Evolutionary conservation across 2,329 filamentous ascomycete species (phyloP), one percentile per base, ranked within the genome.

Genomic region (Aspergillus fumigatiaffinis): DNA sequence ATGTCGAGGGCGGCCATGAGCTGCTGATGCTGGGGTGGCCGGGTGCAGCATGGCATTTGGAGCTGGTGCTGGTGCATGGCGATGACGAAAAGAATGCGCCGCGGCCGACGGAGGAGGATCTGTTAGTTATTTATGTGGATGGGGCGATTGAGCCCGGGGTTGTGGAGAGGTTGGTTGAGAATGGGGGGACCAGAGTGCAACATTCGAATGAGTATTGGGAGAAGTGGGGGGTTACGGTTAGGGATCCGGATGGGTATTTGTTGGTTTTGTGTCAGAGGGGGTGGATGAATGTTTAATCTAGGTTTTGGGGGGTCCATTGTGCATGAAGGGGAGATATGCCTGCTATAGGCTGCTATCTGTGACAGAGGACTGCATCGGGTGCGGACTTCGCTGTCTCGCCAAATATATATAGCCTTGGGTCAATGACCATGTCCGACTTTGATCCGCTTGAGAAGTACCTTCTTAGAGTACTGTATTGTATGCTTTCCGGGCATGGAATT

Each of bases 171-270:
- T 46, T 46, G 21, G 5, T 46, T 12, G 42, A 46, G 1, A 60
- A 60, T 4, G 77, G 76, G 1, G 74, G 75, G 41, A 53, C 49
- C 12, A 59, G 71, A 1, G 75, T 79, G 26, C 58, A 63, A 26
- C 75, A 73, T 59, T 73, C 71, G 58, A 80, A 79, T 58, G 75
- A 76, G 5, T 80, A 77, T 55, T 80, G 77, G 77, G 76, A 79
- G 55, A 64, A 66, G 3, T 74, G 68, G 60, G 78, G 77, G 20
- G 76, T 71, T 68, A 79, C 78, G 4, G 76, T 73, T 66, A 76
- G 76, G 53, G 77, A 80, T 63, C 66, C 75, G 9, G 79, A 80
- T 67, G 78, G 77, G 17, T 80, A 77, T 66, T 66, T 76, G 7
- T 64, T 78, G 42, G 77, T 80, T 38, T 63, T 80, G 35, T 62